Base-by-base conservation (phyloP, 805 yeast species). In the Schwanniomyces pseudopolymorphus region DNA sequence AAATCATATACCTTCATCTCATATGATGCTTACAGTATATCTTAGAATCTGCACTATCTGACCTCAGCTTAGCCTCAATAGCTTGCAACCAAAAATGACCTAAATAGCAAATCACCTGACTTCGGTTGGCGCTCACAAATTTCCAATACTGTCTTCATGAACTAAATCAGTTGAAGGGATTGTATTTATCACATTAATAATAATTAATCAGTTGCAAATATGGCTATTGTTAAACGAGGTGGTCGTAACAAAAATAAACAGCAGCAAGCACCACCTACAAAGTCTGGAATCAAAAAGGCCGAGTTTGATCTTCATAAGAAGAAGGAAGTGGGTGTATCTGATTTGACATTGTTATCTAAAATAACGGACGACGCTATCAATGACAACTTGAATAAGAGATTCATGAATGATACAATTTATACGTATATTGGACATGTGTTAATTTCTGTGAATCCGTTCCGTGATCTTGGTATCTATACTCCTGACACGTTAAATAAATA, bases 311-410 rank as follows among this genome's bases (percentile, higher is more conserved):
- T 85, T 27, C 72, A 83, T 44, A 90, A 90, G 71, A 89, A 89
- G 77, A 89, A 90, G 65, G 98, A 94, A 67, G 98, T 94, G n/a
- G 99, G 99, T 44, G 97, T 94, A 7, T 85, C 96, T 37, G 99
- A 94, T 67, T 75, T 94, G 60, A 94, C 99, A 0, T 71, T 94
- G 44, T 75, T 94, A 50, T 85, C 96, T 22, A 87, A 85, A 50
- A 92, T 94, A 59, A 78, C 94, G 39, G 97, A 94, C 64, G 96
- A 89, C 48, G 78, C 96, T 36, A 94, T 94, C 72, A 89, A 90
- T 61, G 96, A 91, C 16, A 94, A 94, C 66, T 73, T 94, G 54
- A 81, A 89, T 60, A 89, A 89, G 63, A 75, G 99, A 50, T 94
- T 94, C 66, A 81, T 85, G 70, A 90, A 90, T 60, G 94, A 88